Base-by-base conservation (phyloP, 2,329 filamentous ascomycete species). In the Xylaria sp. region DNA sequence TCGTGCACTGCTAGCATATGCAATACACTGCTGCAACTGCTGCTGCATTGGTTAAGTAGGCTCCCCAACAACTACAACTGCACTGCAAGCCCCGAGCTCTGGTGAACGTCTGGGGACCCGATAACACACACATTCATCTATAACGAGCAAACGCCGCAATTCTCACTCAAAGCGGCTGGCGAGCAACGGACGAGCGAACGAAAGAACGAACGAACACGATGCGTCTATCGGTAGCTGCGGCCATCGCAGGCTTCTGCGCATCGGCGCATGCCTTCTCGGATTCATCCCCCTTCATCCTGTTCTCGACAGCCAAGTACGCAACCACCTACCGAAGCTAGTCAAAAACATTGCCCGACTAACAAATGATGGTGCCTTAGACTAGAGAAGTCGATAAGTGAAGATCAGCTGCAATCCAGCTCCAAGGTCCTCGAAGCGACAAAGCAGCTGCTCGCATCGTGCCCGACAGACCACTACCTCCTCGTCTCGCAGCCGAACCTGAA, bases 281-380 rank as follows among this genome's bases (percentile, higher is more conserved):
- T 80, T 93, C 94, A 2, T 94, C 93, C 63, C 95, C 96, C 20
- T 96, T 97, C 80, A 87, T 97, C 78, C 83, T 97, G 72, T 91
- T 97, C 79, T 97, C 95, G 36, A 95, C 91, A 53, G 87, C 91
- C 70, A 84, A 90, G 94, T 97, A 90, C 76, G 90, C 77, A 62
- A 53, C 65, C 30, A 55, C n/a, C n/a, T 23, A 28, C n/a, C 52
- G 52, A 36, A 23, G 52, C 52, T 23, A 12, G 32, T n/a, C 1
- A 12, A 36, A 12, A 8, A 45, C 6, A 18, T 15, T 36, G 43
- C 15, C 18, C 32, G 4, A 18, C 65, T 66, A 52, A 70, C 63
- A 62, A 65, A 65, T 41, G 60, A 32, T 41, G 15, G 32, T 56
- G 34, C 57, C n/a, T 32, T 62, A 76, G 73, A 55, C 56, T 73